Conservation (phyloP, 2,329 filamentous ascomycete species). For the Hirsutella rhossiliensis region DNA sequence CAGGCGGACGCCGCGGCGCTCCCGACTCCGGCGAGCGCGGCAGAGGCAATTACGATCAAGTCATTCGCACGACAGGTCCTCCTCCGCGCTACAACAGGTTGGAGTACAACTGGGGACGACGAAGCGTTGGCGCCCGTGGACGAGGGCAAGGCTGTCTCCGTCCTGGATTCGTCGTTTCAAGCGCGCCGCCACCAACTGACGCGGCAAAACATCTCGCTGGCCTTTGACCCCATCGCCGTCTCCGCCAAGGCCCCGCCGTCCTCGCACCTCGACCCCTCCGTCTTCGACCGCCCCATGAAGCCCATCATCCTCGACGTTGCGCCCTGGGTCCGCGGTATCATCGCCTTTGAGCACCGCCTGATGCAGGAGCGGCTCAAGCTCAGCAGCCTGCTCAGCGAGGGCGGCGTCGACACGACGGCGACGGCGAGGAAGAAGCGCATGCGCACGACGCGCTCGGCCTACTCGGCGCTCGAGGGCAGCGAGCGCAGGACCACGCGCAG, state of each 20-base stretch:
- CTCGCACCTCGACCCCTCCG: slow-evolving; percentile 49
- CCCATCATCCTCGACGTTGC: slow-evolving; percentile 67
- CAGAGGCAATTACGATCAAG: slow-evolving; percentile 16
- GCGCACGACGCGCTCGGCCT: slow-evolving; percentile 61
- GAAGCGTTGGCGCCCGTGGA: slow-evolving; percentile 14
- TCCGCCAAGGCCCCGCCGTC: slow-evolving; percentile 28
- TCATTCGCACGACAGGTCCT: slow-evolving; percentile 15
- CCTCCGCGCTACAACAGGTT: background rate
- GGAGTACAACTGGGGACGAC: background rate
- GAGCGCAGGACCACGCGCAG: slow-evolving; percentile 52
- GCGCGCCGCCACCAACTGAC: slow-evolving; percentile 18
- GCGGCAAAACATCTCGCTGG: slow-evolving; percentile 41
- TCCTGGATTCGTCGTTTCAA: slow-evolving; percentile 26
- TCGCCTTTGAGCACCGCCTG: slow-evolving; percentile 60
- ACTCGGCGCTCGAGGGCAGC: slow-evolving; percentile 67
- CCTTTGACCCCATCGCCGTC: slow-evolving; percentile 48
- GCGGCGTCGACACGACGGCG: slow-evolving; percentile 20
- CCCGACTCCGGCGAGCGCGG: slow-evolving; percentile 14
- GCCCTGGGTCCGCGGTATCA: slow-evolving; percentile 80
- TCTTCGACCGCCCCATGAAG: slow-evolving; percentile 60
- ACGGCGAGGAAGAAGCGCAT: slow-evolving; percentile 29
- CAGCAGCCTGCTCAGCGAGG: slow-evolving; percentile 49
- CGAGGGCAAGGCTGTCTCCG: slow-evolving; percentile 19
- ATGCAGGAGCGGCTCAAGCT: slow-evolving; percentile 54
- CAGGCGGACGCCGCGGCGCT: slow-evolving; percentile 26